Percentiles rank a stretch among this genome's conserved stretches.
phyloP scores from a whole-genome alignment of 768 basidiomycete genomes.

The Tulasnella calospora region DNA sequence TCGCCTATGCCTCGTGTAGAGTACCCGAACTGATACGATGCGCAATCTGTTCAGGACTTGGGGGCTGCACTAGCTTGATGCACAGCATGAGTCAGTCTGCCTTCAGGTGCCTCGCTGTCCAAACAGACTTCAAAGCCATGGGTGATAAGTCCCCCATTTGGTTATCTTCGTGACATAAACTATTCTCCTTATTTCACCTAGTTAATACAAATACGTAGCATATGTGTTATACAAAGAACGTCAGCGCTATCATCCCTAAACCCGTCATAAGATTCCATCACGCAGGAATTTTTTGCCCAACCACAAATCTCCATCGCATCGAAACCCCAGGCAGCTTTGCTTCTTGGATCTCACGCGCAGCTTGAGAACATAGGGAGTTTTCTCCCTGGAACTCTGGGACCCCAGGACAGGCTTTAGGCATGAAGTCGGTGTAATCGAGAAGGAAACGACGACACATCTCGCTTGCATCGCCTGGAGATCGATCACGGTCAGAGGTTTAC shows the following conservation, averaged over 20 bases:
- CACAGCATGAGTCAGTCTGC: too few relatives aligned
- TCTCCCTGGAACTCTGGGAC: background rate
- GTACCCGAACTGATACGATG: background rate
- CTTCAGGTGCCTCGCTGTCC: background rate
- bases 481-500: background rate
- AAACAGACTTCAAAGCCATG: background rate
- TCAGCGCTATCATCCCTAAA: background rate
- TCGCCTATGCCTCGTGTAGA: background rate
- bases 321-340: background rate
- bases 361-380: background rate
- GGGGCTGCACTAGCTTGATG: background rate
- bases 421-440: background rate
- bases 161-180: background rate
- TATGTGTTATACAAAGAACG: background rate
- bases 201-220: background rate
- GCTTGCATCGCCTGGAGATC: background rate
- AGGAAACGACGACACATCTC: background rate
- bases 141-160: background rate
- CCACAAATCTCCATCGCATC: background rate
- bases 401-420: background rate
- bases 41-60: background rate
- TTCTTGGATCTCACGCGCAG: background rate
- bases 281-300: background rate
- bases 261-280: background rate
- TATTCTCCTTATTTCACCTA: background rate